phyloP scores from a whole-genome alignment of 1,139 yeast species.

The Trichomonascaceae sp. region DNA sequence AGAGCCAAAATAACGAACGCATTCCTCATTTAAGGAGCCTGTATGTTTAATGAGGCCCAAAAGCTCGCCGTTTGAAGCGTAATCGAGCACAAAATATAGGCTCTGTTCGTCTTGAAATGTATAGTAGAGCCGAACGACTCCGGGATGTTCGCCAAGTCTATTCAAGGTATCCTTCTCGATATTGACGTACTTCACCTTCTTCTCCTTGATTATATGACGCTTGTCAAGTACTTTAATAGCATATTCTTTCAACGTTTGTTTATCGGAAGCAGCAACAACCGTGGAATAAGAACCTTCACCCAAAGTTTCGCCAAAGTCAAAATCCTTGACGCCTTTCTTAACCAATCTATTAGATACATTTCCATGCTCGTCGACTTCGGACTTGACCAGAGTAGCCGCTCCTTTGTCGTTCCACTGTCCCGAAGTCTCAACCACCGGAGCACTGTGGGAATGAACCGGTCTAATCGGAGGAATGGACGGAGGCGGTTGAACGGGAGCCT shows the following conservation, averaged over 20 bases:
- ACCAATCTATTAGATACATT: constrained; percentile 41
- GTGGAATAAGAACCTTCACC: constrained; percentile 98
- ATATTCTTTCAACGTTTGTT: constrained; percentile 62
- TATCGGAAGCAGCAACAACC: constrained; percentile 79
- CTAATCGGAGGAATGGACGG: background rate
- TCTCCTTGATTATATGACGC: constrained; percentile 89
- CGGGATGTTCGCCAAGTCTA: constrained; percentile 77
- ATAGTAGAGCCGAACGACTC: constrained; percentile 80
- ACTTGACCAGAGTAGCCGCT: constrained; percentile 47
- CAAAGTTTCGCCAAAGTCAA: constrained; percentile 74
- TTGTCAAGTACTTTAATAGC: constrained; percentile 92
- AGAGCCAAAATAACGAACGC: constrained; percentile 65
- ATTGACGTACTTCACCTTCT: constrained; percentile 91
- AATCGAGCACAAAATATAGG: constrained; percentile 85
- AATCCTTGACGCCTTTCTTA: constrained; percentile 63
- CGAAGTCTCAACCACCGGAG: constrained; percentile 7
- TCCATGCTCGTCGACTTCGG: constrained; percentile 44
- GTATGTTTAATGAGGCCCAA: constrained; percentile 69
- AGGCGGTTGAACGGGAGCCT: background rate
- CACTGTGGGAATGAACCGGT: background rate
- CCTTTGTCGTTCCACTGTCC: constrained; percentile 39
- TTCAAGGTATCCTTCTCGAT: constrained; percentile 92
- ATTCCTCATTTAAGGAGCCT: constrained; percentile 71
- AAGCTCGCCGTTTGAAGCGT: constrained; percentile 89
- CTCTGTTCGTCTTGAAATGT: constrained; percentile 91